Evolutionary conservation across 768 basidiomycete species (phyloP), one percentile per base, ranked within the genome.

Genomic region (Mycena belliarum): DNA sequence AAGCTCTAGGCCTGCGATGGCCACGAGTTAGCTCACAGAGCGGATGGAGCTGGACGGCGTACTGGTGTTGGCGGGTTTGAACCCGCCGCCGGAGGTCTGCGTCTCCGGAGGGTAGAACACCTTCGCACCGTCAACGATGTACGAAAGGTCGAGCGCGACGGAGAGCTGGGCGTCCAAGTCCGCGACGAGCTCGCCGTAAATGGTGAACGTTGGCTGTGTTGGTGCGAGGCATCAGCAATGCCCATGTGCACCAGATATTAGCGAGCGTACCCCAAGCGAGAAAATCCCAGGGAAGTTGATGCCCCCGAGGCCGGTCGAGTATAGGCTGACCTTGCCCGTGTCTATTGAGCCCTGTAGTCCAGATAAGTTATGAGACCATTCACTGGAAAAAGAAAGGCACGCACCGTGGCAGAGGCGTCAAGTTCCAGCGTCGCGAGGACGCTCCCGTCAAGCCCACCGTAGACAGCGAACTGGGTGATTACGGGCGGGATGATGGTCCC

Each of bases 231-330:
- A 51, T 37, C 2, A 32, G 24, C 24, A 41, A 29, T 12, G 6
- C 49, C 65, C 28, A 48, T 6, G 21, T 29, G 7, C 15, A 23
- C 15, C 15, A 45, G 69, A 58, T 44, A 50, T n/a, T 4, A 21
- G 52, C 66, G 43, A 15, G 25, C 33, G 57, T 56, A 40, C 73
- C 67, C 72, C 73, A 26, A 75, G 49, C 8, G 53, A 60, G 44
- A 75, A 59, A 52, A 75, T 69, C 1, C 66, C 67, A 3, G 72
- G 68, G 48, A 73, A 65, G 58, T 71, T 65, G 20, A 71, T 60
- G 4, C 66, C 71, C 0, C 66, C 69, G 33, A 74, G 65, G 5
- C 69, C 67, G 10, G 61, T 49, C 10, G 61, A 46, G 59, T 67
- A 69, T 25, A 74, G 50, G 24, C 59, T 49, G 24, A 68, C 50